These are phyloP conservation scores for Pelargonium fulgidum DNA, from an alignment of 441 rosid genomes.

Conservation along the genomic window DNA sequence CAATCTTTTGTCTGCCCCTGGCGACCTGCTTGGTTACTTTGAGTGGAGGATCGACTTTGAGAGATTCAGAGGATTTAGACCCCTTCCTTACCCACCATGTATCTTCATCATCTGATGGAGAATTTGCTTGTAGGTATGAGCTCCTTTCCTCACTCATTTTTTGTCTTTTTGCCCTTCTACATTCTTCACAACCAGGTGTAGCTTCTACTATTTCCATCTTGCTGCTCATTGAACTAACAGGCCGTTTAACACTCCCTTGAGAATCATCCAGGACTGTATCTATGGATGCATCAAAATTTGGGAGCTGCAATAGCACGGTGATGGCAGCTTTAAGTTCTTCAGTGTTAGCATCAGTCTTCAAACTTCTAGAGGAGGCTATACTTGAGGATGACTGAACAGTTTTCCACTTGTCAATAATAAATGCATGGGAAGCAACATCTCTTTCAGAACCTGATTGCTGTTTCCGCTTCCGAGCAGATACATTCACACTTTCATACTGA, in stretches of 20 bases:
- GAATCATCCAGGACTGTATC: slow-evolving; percentile 56
- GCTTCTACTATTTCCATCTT: slow-evolving; percentile 56
- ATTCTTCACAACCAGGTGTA: slow-evolving; percentile 87
- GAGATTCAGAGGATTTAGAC: slow-evolving; percentile 42
- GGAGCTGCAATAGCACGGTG: slow-evolving; percentile 66
- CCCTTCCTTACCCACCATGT: slow-evolving; percentile 94
- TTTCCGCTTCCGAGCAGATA: slow-evolving; percentile 44
- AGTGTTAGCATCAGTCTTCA: slow-evolving; percentile 41
- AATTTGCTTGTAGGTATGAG: slow-evolving; percentile 54
- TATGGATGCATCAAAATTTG: slow-evolving; percentile 40
- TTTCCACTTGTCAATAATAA: slow-evolving; percentile 49
- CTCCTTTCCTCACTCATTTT: slow-evolving; percentile 69
- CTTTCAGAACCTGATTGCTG: slow-evolving; percentile 29
- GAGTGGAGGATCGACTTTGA: slow-evolving; percentile 59
- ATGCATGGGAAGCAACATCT: slow-evolving; percentile 32
- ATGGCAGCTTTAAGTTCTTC: slow-evolving; percentile 69
- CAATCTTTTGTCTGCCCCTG: slow-evolving; percentile 82
- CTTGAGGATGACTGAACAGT: slow-evolving; percentile 27
- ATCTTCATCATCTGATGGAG: slow-evolving; percentile 90
- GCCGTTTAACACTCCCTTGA: slow-evolving; percentile 63
- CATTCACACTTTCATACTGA: slow-evolving; percentile 28
- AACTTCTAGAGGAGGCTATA: slow-evolving; percentile 33
- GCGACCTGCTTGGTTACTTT: slow-evolving; percentile 68
- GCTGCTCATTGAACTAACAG: slow-evolving; percentile 45
- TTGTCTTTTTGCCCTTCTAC: slow-evolving; percentile 71